Evolutionary conservation across 352 stramenopile species (phyloP), one percentile per base, ranked within the genome.

Genomic region (Globisporangium echinulatum): DNA sequence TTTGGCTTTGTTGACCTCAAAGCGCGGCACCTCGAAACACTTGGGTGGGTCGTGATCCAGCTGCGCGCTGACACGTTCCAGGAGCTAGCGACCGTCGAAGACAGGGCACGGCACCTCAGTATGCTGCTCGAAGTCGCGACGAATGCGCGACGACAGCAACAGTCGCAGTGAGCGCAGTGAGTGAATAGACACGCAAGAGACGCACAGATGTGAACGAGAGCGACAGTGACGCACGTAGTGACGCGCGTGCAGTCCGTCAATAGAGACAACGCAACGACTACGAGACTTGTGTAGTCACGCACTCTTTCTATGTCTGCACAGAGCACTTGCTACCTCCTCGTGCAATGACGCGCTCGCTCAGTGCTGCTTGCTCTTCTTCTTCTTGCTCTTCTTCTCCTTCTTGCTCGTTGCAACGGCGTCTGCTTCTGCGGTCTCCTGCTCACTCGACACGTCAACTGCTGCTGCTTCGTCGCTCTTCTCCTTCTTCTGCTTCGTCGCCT

Each of bases 21-120:
- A 59, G 69, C 79, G 38, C 75, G 74, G 0, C 82, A 91, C 54
- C 47, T 91, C 10, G 69, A 87, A 56, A 64, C 72, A 46, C 63
- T 85, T 15, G 82, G 82, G 13, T 91, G 79, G 79, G 81, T 82
- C 36, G 70, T 90, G 46, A 85, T 91, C 54, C 71, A 89, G 52
- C 55, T 91, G 13, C 74, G 77, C 15, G 70, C 69, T 3, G 70
- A 84, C 52, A 68, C 67, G 42, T 89, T 88, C 52, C 63, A 79
- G 63, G 50, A 79, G n/a, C 67, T 90, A 5, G 52, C 63, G 10
- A 77, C 65, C 19, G 54, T 75, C 11, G 74, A 87, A 14, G 70
- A 83, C 42, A 75, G 82, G 25, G 67, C 74, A 39, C 68, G 80
- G 59, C 73, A 88, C 58, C 57, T 91, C 54, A 87, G 75, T 42